Percentiles rank a stretch among this genome's conserved stretches.
Conservation (phyloP, 2,329 filamentous ascomycete genomes). For the Pyrenochaeta sp. region DNA sequence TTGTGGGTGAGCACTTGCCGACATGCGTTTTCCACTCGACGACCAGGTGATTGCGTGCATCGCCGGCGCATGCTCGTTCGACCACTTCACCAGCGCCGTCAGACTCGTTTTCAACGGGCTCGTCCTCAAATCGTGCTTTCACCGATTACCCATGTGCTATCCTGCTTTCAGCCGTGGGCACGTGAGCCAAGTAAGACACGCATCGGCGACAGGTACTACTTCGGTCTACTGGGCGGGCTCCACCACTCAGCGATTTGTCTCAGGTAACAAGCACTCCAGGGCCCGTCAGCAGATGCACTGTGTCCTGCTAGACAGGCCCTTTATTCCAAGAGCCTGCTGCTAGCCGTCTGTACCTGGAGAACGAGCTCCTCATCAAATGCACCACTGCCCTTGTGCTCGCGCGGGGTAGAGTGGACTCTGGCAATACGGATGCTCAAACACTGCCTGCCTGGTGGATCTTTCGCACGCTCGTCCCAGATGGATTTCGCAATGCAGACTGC, state of each 20-base stretch:
- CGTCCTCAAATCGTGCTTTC: constrained; percentile 22
- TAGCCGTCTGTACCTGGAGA: constrained; percentile 31
- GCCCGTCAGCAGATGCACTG: constrained; percentile 35
- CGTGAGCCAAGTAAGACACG: constrained; percentile 43
- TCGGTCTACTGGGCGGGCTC: constrained; percentile 29
- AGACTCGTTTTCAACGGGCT: constrained; percentile 11
- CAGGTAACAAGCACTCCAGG: constrained; percentile 35
- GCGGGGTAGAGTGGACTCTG: constrained; percentile 24
- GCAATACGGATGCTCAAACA: constrained; percentile 14
- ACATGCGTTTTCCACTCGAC: constrained; percentile 10
- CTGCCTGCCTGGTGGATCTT: constrained; percentile 4
- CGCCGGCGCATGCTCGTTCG: constrained; percentile 3
- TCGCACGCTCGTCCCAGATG: background rate
- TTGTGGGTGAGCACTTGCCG: constrained; percentile 7
- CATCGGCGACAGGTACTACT: constrained; percentile 42
- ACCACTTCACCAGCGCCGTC: constrained; percentile 5
- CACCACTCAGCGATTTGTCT: constrained; percentile 40
- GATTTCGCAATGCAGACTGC: background rate
- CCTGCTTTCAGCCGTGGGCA: constrained; percentile 18
- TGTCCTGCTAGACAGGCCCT: constrained; percentile 26
- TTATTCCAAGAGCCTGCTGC: constrained; percentile 14
- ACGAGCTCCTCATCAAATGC: constrained; percentile 15
- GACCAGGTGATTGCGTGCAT: constrained; percentile 13
- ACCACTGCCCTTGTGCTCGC: constrained; percentile 17
- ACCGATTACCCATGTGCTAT: constrained; percentile 25